A percentile compares a stretch with the other conserved stretches of the same genome.
Conservation (phyloP, 495 filamentous ascomycete species). For the Podospora fimiseda region DNA sequence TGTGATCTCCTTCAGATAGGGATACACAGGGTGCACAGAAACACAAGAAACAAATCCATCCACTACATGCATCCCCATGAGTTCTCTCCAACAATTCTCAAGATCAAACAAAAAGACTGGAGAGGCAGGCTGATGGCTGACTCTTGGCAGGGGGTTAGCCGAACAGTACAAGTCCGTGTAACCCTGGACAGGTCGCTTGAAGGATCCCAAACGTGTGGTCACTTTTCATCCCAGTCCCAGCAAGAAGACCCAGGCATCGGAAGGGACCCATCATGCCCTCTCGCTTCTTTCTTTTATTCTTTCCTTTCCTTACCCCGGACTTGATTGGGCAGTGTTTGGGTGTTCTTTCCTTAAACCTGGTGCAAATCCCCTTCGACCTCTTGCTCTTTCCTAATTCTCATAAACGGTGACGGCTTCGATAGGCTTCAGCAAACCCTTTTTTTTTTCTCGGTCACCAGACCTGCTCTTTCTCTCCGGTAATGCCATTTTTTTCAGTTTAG, state of each 20-base stretch:
- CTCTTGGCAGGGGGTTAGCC: conserved; percentile 2
- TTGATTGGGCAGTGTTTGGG: background rate
- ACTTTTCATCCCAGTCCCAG: background rate
- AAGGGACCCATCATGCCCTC: background rate
- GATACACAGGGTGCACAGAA: background rate
- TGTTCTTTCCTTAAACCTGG: conserved; percentile 7
- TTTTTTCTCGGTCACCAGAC: background rate
- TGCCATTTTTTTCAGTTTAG: background rate
- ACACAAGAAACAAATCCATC: background rate
- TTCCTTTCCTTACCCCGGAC: background rate
- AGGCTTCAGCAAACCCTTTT: background rate
- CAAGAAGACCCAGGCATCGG: background rate
- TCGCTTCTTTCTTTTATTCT: background rate
- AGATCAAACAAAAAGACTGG: background rate
- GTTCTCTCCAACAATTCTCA: background rate
- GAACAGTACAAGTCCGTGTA: background rate
- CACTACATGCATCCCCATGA: background rate
- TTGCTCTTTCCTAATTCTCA: conserved; percentile 6
- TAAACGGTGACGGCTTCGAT: conserved; percentile 1
- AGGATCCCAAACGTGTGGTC: background rate
- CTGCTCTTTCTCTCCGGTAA: background rate
- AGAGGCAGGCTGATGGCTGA: background rate
- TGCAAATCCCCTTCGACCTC: conserved; percentile 1
- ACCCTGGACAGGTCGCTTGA: no score
- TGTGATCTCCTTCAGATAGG: background rate